Percentiles rank a stretch among this genome's conserved stretches.
Evolutionary conservation across 495 filamentous ascomycete genomes (phyloP).

Genomic region (Tetracladium setigerum): DNA sequence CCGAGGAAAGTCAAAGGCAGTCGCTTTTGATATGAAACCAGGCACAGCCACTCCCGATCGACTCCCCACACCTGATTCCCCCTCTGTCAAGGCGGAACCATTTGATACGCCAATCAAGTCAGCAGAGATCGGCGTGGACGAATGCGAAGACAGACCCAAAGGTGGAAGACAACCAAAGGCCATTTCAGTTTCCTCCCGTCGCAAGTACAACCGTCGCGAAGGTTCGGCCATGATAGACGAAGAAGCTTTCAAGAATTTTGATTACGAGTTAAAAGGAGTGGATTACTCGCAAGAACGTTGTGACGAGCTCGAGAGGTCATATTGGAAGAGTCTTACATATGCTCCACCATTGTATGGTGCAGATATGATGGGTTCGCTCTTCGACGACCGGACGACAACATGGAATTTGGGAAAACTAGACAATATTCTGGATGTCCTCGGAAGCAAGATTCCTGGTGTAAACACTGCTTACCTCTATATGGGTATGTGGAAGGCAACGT

Average conservation of each 20-base stretch:
- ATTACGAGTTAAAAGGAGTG: conserved; percentile 79
- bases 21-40: conserved; percentile 21
- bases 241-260: conserved; percentile 75
- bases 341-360: conserved; percentile 93
- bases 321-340: conserved; percentile 95
- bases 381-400: conserved; percentile 71
- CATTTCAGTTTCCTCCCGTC: conserved; percentile 51
- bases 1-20: conserved; percentile 25
- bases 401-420: conserved; percentile 96
- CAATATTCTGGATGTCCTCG: conserved; percentile 89
- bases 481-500: conserved; percentile 99
- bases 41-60: conserved; percentile 32
- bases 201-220: conserved; percentile 75
- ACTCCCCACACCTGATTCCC: conserved; percentile 41
- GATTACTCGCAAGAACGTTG: conserved; percentile 88
- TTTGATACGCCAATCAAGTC: conserved; percentile 36
- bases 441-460: conserved; percentile 91
- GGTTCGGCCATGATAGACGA: conserved; percentile 71
- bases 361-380: conserved; percentile 94
- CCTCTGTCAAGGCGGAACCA: conserved; percentile 29
- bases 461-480: conserved; percentile 98
- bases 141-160: conserved; percentile 2
- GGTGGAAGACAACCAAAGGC: conserved; percentile 35
- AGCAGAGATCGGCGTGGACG: conserved; percentile 32
- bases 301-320: conserved; percentile 84